These are phyloP conservation scores for Wickerhamiella alocasiicola DNA, from an alignment of 805 yeast genomes.

Conservation along the genomic window DNA sequence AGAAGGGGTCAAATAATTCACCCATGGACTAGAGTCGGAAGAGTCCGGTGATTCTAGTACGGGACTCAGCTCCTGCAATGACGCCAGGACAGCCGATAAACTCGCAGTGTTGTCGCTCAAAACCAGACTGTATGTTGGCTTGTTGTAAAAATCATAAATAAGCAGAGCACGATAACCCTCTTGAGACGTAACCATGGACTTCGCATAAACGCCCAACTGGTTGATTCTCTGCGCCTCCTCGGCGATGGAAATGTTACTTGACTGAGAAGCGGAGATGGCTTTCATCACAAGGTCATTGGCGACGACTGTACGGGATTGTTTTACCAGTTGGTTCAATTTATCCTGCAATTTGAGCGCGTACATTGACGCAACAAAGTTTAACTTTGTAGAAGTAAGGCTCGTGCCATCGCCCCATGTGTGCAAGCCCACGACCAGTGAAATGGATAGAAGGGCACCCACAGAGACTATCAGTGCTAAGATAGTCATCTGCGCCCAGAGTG, in stretches of 20 bases:
- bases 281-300: slow-evolving; percentile 9
- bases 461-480: slow-evolving; percentile 16
- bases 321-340: slow-evolving; percentile 9
- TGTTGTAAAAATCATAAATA: slow-evolving; percentile 12
- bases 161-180: slow-evolving; percentile 11
- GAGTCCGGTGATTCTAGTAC: neutral
- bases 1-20: neutral
- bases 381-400: slow-evolving; percentile 14
- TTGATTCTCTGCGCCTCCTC: slow-evolving; percentile 9
- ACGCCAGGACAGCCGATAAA: slow-evolving; percentile 10
- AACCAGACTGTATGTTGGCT: slow-evolving; percentile 10
- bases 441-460: slow-evolving; percentile 13
- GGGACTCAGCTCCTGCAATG: slow-evolving; percentile 11
- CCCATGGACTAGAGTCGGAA: neutral
- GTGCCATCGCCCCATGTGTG: slow-evolving; percentile 14
- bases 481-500: slow-evolving; percentile 18
- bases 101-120: slow-evolving; percentile 7
- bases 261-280: slow-evolving; percentile 8
- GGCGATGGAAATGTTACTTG: slow-evolving; percentile 13
- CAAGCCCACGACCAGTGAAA: slow-evolving; percentile 14
- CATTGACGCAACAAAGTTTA: slow-evolving; percentile 11
- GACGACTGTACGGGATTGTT: slow-evolving; percentile 6
- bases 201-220: slow-evolving; percentile 5
- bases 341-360: slow-evolving; percentile 13
- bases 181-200: slow-evolving; percentile 11